A percentile compares a stretch with the other conserved stretches of the same genome.
Conservation (phyloP, 805 yeast genomes). For the Allodekkera sacchari region DNA sequence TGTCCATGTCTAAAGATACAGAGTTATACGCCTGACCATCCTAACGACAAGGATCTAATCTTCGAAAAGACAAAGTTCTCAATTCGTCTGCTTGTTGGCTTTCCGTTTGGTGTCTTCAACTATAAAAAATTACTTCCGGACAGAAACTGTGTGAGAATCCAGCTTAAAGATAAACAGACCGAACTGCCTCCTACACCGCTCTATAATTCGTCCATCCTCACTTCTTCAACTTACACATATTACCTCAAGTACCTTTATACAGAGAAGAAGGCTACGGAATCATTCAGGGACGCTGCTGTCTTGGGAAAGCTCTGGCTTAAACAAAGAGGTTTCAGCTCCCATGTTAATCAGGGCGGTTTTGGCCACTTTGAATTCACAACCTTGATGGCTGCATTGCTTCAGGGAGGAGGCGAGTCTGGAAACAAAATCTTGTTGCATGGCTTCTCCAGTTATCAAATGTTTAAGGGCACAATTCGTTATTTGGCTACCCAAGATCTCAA, state of each 20-base stretch:
- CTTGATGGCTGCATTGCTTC: slow-evolving; percentile 69
- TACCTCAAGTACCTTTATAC: slow-evolving; percentile 72
- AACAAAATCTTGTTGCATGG: slow-evolving; percentile 76
- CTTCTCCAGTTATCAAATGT: slow-evolving; percentile 86
- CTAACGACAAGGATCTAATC: slow-evolving; percentile 41
- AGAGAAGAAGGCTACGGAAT: slow-evolving; percentile 65
- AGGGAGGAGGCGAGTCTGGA: slow-evolving; percentile 75
- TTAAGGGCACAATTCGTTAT: slow-evolving; percentile 79
- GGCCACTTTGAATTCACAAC: slow-evolving; percentile 87
- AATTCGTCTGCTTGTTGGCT: slow-evolving; percentile 65
- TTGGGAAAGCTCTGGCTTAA: slow-evolving; percentile 85
- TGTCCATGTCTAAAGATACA: slow-evolving; percentile 66
- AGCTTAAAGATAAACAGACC: slow-evolving; percentile 21
- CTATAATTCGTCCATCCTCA: slow-evolving; percentile 73
- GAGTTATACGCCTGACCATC: slow-evolving; percentile 36
- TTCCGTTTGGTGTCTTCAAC: slow-evolving; percentile 66
- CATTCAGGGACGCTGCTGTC: slow-evolving; percentile 79
- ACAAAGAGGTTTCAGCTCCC: slow-evolving; percentile 74
- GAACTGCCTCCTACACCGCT: slow-evolving; percentile 68
- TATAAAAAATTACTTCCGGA: slow-evolving; percentile 69
- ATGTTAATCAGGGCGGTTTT: slow-evolving; percentile 63
- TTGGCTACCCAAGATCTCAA: slow-evolving; percentile 71
- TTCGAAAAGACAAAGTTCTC: slow-evolving; percentile 62
- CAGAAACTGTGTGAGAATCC: slow-evolving; percentile 74
- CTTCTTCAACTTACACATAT: slow-evolving; percentile 60